Conservation (phyloP, 495 filamentous ascomycete genomes). For the Tuber calosporum region DNA sequence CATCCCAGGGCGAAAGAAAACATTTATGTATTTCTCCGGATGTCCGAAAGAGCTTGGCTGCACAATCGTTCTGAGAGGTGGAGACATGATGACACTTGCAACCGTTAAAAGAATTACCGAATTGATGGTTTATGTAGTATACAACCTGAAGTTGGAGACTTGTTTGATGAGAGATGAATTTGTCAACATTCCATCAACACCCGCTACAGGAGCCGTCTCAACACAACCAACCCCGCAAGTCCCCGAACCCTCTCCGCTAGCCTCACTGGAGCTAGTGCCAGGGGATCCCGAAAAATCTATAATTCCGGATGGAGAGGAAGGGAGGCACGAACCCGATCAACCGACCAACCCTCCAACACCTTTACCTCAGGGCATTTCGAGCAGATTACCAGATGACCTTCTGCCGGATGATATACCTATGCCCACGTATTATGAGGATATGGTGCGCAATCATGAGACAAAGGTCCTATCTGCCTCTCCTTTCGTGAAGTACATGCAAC, state of each 20-base stretch:
- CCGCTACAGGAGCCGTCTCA: constrained; percentile 35
- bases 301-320: constrained; percentile 10
- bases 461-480: constrained; percentile 93
- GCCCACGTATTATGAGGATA: constrained; percentile 87
- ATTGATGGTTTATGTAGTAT: constrained; percentile 98
- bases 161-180: constrained; percentile 94
- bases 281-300: constrained; percentile 11
- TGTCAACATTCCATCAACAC: constrained; percentile 69
- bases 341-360: constrained; percentile 43
- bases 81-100: constrained; percentile 57
- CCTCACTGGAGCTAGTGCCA: background rate
- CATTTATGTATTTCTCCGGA: constrained; percentile 90
- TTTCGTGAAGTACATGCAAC: constrained; percentile 89
- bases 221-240: constrained; percentile 8
- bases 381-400: constrained; percentile 47
- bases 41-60: constrained; percentile 90
- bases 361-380: constrained; percentile 26
- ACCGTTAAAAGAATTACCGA: constrained; percentile 92
- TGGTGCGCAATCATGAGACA: constrained; percentile 85
- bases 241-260: constrained; percentile 5
- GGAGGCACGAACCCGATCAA: constrained; percentile 2
- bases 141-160: constrained; percentile 94
- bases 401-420: constrained; percentile 80
- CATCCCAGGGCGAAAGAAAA: constrained; percentile 69
- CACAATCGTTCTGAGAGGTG: constrained; percentile 89